Conservation (phyloP, 306 rosid genomes). For the Hylodesmum podocarpum region DNA sequence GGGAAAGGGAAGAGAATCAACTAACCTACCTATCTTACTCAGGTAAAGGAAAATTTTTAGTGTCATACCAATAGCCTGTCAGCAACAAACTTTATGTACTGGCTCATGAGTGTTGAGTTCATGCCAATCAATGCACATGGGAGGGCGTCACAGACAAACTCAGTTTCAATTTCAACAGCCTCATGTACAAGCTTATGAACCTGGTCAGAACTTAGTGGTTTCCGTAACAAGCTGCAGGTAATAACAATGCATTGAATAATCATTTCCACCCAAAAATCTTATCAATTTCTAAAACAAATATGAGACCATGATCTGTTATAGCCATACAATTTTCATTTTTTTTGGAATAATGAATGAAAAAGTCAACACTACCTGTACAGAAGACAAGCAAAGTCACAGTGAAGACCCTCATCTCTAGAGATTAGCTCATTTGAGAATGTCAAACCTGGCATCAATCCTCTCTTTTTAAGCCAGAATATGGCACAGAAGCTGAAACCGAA, state of each 20-base stretch:
- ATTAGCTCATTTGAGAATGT: constrained; percentile 91
- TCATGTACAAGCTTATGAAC: constrained; percentile 56
- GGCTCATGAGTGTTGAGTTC: constrained; percentile 89
- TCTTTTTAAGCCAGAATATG: constrained; percentile 94
- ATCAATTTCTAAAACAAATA: constrained; percentile 9
- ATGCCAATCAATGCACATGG: constrained; percentile 94
- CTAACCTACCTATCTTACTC: background rate
- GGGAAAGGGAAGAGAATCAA: background rate
- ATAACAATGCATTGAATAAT: background rate
- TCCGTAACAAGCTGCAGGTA: constrained; percentile 60
- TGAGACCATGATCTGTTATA: background rate
- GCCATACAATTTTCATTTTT: background rate
- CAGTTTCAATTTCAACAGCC: constrained; percentile 78
- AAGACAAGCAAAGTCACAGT: constrained; percentile 95
- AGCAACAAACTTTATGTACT: constrained; percentile 88
- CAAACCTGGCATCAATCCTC: constrained; percentile 88
- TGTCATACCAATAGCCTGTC: constrained; percentile 78
- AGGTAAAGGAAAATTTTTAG: constrained; percentile 5
- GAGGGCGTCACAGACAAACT: constrained; percentile 85
- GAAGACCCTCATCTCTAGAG: constrained; percentile 97
- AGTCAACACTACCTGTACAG: constrained; percentile 61
- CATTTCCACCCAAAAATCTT: background rate
- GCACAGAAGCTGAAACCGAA: constrained; percentile 78
- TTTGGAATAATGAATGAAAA: constrained; percentile 11
- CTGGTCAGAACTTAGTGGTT: constrained; percentile 48